Conservation (phyloP, 2,329 filamentous ascomycete genomes). For the Cercospora sp. region DNA sequence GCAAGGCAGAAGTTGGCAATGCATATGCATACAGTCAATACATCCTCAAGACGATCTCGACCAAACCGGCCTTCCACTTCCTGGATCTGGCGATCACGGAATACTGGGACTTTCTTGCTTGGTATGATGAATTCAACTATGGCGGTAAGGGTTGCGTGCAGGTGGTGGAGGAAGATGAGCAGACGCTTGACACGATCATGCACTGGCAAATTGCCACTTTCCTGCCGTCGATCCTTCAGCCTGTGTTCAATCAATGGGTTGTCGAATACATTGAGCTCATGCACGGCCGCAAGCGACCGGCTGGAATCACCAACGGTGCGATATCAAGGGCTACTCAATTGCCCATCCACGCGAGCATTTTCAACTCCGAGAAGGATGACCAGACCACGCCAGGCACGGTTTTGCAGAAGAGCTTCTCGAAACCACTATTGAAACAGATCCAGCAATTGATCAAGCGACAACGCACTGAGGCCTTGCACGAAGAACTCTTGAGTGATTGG, state of each 20-base stretch:
- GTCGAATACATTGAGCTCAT: constrained; percentile 94
- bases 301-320: constrained; percentile 42
- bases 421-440: constrained; percentile 87
- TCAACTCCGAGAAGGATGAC: constrained; percentile 59
- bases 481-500: constrained; percentile 84
- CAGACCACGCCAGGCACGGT: constrained; percentile 60
- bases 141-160: constrained; percentile 88
- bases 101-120: constrained; percentile 98
- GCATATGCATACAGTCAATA: constrained; percentile 97
- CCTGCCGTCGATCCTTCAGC: constrained; percentile 75
- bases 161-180: constrained; percentile 72
- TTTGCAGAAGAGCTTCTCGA: constrained; percentile 80
- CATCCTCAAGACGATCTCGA: constrained; percentile 94
- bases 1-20: constrained; percentile 93
- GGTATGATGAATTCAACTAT: constrained; percentile 99
- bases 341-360: constrained; percentile 55
- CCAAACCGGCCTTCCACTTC: constrained; percentile 93
- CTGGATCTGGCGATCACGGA: constrained; percentile 96
- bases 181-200: constrained; percentile 88
- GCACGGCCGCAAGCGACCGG: constrained; percentile 77
- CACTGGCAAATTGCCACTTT: constrained; percentile 97
- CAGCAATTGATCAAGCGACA: constrained; percentile 77
- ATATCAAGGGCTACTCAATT: constrained; percentile 61
- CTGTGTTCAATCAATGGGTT: constrained; percentile 87
- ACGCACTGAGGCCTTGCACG: constrained; percentile 83